Percentiles rank a stretch among this genome's conserved stretches.
Conservation (phyloP, 1,284 basidiomycete genomes). For the Cystobasidium sp. region DNA sequence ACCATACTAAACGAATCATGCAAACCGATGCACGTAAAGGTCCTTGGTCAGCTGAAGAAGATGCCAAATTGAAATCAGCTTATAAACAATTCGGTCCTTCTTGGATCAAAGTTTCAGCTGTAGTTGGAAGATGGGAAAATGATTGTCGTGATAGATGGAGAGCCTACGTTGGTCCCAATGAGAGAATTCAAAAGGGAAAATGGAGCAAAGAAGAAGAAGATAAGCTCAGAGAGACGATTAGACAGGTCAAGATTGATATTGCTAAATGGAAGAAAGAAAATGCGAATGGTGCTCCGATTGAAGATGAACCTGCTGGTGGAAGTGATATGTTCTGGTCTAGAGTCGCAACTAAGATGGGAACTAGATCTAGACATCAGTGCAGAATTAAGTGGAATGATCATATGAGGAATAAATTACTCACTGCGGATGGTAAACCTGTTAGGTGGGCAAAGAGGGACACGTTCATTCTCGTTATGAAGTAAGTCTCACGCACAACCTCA, state of each 20-base stretch:
- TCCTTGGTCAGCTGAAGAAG: constrained; percentile 71
- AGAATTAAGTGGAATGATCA: constrained; percentile 70
- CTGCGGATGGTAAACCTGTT: constrained; percentile 68
- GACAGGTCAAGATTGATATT: constrained; percentile 48
- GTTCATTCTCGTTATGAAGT: constrained; percentile 79
- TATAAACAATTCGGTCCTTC: constrained; percentile 70
- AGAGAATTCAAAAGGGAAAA: constrained; percentile 49
- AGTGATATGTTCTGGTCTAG: constrained; percentile 79
- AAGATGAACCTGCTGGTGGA: constrained; percentile 61
- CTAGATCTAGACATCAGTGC: constrained; percentile 76
- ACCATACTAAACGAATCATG: constrained; percentile 70
- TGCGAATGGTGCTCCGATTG: not conserved
- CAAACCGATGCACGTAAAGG: constrained; percentile 72
- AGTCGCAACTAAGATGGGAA: constrained; percentile 74
- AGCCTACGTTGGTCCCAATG: constrained; percentile 68
- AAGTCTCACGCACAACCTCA: constrained; percentile 48
- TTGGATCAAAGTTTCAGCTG: constrained; percentile 73
- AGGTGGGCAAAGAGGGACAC: constrained; percentile 76
- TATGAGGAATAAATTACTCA: constrained; percentile 66
- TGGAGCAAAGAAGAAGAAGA: constrained; percentile 50
- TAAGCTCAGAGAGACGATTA: constrained; percentile 44
- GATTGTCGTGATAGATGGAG: constrained; percentile 83
- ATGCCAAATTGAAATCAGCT: constrained; percentile 69
- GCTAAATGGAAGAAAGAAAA: constrained; percentile 35
- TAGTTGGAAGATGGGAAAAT: constrained; percentile 71